Conservation (phyloP, 441 rosid genomes). For the Eruca vesicaria region DNA sequence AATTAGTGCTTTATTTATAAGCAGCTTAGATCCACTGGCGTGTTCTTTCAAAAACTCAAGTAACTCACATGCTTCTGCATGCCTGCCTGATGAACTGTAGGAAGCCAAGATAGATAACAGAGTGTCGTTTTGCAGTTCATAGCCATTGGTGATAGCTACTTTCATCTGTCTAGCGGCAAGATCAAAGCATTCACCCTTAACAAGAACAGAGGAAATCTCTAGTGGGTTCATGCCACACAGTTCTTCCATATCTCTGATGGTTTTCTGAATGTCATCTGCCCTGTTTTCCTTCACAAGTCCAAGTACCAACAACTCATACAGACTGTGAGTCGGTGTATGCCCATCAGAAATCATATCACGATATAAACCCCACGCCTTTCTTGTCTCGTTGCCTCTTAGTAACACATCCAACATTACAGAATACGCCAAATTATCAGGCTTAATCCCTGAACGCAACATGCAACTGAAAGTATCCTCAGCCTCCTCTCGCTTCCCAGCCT, state of each 20-base stretch:
- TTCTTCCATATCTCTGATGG: constrained; percentile 75
- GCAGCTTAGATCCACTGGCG: constrained; percentile 44
- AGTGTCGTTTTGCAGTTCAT: constrained; percentile 54
- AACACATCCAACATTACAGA: constrained; percentile 86
- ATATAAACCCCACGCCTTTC: constrained; percentile 64
- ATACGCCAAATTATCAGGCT: constrained; percentile 82
- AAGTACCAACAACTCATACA: constrained; percentile 59
- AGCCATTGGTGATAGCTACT: constrained; percentile 52
- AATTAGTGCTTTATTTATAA: constrained; percentile 68
- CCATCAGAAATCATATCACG: constrained; percentile 68
- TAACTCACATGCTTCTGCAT: constrained; percentile 78
- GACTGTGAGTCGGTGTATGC: constrained; percentile 51
- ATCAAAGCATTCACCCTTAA: constrained; percentile 83
- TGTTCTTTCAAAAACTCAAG: constrained; percentile 72
- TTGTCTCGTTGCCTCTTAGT: constrained; percentile 58
- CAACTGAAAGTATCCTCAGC: constrained; percentile 77
- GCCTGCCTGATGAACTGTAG: constrained; percentile 74
- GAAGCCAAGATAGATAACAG: constrained; percentile 73
- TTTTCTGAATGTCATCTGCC: constrained; percentile 56
- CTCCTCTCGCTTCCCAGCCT: constrained; percentile 78
- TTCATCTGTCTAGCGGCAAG: constrained; percentile 71
- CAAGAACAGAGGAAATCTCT: constrained; percentile 68
- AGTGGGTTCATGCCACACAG: constrained; percentile 64
- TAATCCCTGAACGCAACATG: constrained; percentile 80
- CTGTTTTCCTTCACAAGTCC: constrained; percentile 54